phyloP scores from a whole-genome alignment of 2,329 filamentous ascomycete genomes.

The Conoideocrella luteorostrata region DNA sequence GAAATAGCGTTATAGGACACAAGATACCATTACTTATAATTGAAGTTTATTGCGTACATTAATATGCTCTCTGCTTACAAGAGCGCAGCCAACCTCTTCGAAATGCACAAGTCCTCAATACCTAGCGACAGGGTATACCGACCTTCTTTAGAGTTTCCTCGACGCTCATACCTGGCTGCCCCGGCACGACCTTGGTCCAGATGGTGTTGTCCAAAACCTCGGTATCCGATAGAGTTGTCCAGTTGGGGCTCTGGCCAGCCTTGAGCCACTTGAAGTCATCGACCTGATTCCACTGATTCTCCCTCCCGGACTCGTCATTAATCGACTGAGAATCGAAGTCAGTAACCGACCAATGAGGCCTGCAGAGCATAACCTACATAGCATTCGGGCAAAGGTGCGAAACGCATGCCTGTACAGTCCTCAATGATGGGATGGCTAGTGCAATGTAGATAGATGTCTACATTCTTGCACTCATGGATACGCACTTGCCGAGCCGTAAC shows the following conservation, averaged over 20 bases:
- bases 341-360: neutral
- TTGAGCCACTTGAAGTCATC: slow-evolving; percentile 99
- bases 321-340: slow-evolving; percentile 15
- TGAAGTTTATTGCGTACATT: neutral
- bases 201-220: slow-evolving; percentile 53
- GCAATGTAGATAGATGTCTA: slow-evolving; percentile 79
- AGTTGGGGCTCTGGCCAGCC: slow-evolving; percentile 79
- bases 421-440: slow-evolving; percentile 88
- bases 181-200: slow-evolving; percentile 64
- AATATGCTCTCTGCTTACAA: neutral
- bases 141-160: slow-evolving; percentile 57
- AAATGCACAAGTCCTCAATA: no score
- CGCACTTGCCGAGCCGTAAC: slow-evolving; percentile 81
- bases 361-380: slow-evolving; percentile 56
- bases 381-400: slow-evolving; percentile 64
- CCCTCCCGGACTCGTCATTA: slow-evolving; percentile 23
- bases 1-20: neutral
- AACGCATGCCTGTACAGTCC: slow-evolving; percentile 71
- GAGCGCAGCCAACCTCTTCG: neutral
- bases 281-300: slow-evolving; percentile 80
- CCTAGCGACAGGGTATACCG: slow-evolving; percentile 26
- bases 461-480: slow-evolving; percentile 79
- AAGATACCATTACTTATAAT: neutral
- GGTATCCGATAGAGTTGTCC: slow-evolving; percentile 60
- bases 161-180: slow-evolving; percentile 53